A percentile compares a stretch with the other conserved stretches of the same genome.
Conservation (phyloP, 208 protist species). For the Blastocrithidia nonstop region DNA sequence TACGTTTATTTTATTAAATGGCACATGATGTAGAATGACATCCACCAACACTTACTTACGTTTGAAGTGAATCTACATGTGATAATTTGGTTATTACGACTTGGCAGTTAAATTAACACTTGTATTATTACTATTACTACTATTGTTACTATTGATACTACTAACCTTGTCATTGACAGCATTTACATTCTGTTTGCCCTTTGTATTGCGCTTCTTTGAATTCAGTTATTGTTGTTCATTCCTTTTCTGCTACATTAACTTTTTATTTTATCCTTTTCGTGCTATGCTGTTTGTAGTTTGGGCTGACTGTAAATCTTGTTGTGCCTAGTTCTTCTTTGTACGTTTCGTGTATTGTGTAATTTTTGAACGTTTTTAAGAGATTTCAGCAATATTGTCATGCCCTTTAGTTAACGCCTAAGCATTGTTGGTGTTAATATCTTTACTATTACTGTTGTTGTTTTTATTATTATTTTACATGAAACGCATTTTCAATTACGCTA, state of each 20-base stretch:
- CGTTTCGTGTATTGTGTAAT: too few species aligned
- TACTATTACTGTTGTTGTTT: not conserved
- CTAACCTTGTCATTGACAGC: not conserved
- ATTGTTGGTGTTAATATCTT: not conserved
- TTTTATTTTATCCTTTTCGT: too few species aligned
- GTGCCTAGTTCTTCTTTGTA: too few species aligned
- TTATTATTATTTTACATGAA: slow-evolving; percentile 7
- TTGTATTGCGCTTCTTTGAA: not conserved
- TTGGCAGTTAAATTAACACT: not conserved
- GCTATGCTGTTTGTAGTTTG: too few species aligned
- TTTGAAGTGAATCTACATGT: slow-evolving; percentile 72
- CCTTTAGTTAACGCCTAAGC: too few species aligned
- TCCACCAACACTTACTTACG: slow-evolving; percentile 53
- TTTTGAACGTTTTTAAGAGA: too few species aligned
- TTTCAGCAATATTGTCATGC: too few species aligned
- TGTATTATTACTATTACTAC: slow-evolving; percentile 4
- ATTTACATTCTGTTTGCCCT: not conserved
- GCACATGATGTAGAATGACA: slow-evolving; percentile 70
- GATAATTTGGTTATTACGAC: slow-evolving; percentile 24
- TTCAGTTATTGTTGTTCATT: not conserved
- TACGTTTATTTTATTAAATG: slow-evolving; percentile 49
- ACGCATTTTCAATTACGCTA: slow-evolving; percentile 34
- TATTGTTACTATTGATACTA: not conserved
- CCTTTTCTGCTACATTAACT: not conserved
- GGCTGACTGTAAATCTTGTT: too few species aligned